Evolutionary conservation across 2,329 filamentous ascomycete genomes (phyloP), one percentile per base, ranked within the genome.

Genomic region (Myriosclerotinia scirpicola): DNA sequence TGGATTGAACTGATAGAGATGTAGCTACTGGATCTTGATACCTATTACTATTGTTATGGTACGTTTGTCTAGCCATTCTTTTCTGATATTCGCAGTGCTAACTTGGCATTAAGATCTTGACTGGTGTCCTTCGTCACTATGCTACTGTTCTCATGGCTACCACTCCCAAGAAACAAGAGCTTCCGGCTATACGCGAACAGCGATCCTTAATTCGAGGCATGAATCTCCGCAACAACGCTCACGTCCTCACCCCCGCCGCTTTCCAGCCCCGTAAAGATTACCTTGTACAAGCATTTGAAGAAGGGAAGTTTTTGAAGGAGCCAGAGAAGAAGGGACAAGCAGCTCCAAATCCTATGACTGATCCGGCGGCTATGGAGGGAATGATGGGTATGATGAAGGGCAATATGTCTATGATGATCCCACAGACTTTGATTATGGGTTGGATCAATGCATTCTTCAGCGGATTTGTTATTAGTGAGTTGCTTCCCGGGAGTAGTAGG

Each of bases 301-400:
- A 87, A 34, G 95, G 96, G 58, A 86, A 86, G 44, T 99, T 93
- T 77, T 83, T 99, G 58, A 97, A 97, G 77, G 91, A 96, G 70
- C 93, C 93, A 1, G 91, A 95, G 65, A 87, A 84, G 75, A 89
- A 90, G 76, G 93, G 93, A 63, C 91, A 97, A 80, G 90, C 93
- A 3, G 90, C 93, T 26, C 87, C 92, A 48, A 99, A 98, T 80
- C 95, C 95, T 5, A 93, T 99, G 87, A 91, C 90, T 14, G 95
- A 99, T 78, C 96, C 96, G 30, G 90, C 90, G 58, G 92, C 92
- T 67, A 99, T 99, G 95, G 96, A 99, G 77, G 94, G 93, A 73
- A 99, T 99, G 95, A 99, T 99, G 95, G 94, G 95, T 73, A 97
- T 97, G 92, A 96, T 99, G 92, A 99, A 99, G 86, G 93, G 93